phyloP scores from a whole-genome alignment of 2,329 filamentous ascomycete genomes.

The Neonectria magnoliae region DNA sequence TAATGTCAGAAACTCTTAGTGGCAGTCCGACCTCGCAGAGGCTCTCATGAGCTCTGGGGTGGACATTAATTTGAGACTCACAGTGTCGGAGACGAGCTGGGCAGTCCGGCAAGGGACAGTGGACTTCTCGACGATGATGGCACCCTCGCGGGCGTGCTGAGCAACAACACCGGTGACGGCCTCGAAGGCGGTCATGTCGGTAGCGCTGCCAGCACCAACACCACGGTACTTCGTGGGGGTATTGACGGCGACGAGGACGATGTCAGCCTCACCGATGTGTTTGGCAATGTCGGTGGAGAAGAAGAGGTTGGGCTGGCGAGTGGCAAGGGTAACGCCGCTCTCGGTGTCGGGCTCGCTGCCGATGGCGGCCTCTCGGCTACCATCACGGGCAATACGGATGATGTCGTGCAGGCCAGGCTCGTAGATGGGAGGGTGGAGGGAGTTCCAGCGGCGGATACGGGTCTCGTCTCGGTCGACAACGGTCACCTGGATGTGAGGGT shows the following conservation, averaged over 20 bases:
- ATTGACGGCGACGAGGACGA: slow-evolving; percentile 81
- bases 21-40: not conserved
- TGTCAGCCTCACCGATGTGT: slow-evolving; percentile 73
- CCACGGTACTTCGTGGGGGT: slow-evolving; percentile 81
- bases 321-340: slow-evolving; percentile 48
- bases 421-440: slow-evolving; percentile 77
- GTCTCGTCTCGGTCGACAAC: slow-evolving; percentile 76
- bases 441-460: slow-evolving; percentile 79
- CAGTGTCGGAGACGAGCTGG: slow-evolving; percentile 73
- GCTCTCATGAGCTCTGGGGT: not conserved
- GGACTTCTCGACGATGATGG: slow-evolving; percentile 84
- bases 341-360: slow-evolving; percentile 49
- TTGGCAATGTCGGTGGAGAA: slow-evolving; percentile 75
- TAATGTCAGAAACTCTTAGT: not conserved
- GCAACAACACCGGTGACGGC: slow-evolving; percentile 75
- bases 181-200: slow-evolving; percentile 78
- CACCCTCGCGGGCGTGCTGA: slow-evolving; percentile 69
- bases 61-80: slow-evolving; percentile 50
- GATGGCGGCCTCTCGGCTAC: slow-evolving; percentile 57
- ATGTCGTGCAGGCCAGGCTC: slow-evolving; percentile 77
- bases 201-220: slow-evolving; percentile 74
- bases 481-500: slow-evolving; percentile 75
- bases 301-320: slow-evolving; percentile 72
- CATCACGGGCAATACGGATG: slow-evolving; percentile 71
- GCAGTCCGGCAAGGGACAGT: slow-evolving; percentile 82